Percentiles rank a stretch among this genome's conserved stretches.
These are phyloP conservation scores for Rutidosis leptorrhynchoides DNA, from an alignment of 129 eudicot species.

Conservation along the genomic window DNA sequence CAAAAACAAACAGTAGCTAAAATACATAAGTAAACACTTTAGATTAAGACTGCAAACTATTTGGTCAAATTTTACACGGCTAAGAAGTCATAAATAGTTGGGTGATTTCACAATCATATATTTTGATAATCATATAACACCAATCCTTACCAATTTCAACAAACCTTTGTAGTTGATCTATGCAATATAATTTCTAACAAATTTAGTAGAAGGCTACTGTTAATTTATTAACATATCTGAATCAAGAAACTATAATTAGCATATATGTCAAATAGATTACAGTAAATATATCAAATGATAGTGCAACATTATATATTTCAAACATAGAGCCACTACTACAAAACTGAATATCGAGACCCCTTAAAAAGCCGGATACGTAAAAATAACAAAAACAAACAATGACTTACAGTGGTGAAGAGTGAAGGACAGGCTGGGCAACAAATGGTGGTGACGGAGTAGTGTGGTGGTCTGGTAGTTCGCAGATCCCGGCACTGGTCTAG, in stretches of 20 bases:
- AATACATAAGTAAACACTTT: conserved; percentile 1
- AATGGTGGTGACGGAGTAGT: no score
- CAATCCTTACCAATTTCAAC: conserved; percentile 1
- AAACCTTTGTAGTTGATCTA: not conserved
- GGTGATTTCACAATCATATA: not conserved
- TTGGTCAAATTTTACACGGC: not conserved
- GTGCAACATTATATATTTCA: no score
- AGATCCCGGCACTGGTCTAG: no score
- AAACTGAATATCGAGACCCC: no score
- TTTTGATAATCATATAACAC: not conserved
- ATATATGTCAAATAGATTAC: not conserved
- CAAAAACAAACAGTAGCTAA: no score
- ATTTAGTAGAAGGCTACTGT: conserved; percentile 1
- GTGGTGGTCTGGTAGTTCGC: no score
- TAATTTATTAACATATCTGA: conserved; percentile 10
- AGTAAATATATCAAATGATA: not conserved
- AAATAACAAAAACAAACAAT: no score
- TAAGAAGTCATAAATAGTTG: not conserved
- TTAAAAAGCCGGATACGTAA: no score
- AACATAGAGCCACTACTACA: not conserved
- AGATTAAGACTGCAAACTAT: not conserved
- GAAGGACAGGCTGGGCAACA: no score
- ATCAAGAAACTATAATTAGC: not conserved
- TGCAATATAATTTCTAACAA: not conserved
- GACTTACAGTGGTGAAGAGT: no score